Conservation (phyloP, 2,329 filamentous ascomycete genomes). For the Anthostomella pinea region DNA sequence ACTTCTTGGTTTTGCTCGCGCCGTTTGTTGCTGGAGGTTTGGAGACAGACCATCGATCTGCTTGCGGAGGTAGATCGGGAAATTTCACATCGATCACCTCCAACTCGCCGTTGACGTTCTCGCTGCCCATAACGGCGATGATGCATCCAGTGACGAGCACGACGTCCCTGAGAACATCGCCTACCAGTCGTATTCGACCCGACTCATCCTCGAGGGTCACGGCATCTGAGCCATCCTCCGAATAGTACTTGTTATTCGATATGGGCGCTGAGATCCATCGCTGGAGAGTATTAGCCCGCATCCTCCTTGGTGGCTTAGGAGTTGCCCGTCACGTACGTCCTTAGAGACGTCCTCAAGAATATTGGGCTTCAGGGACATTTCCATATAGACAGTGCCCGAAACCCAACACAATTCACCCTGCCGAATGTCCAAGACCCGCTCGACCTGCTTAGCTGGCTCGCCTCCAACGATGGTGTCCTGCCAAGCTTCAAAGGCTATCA, state of each 20-base stretch:
- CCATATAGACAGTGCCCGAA: constrained; percentile 91
- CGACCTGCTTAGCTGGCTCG: constrained; percentile 71
- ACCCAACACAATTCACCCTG: constrained; percentile 97
- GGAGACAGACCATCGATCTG: constrained; percentile 72
- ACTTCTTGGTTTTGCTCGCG: constrained; percentile 31
- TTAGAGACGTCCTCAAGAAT: constrained; percentile 93
- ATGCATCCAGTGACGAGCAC: constrained; percentile 90
- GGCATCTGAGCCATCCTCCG: constrained; percentile 57
- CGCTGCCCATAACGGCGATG: constrained; percentile 89
- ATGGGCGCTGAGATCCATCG: constrained; percentile 87
- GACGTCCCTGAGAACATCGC: constrained; percentile 62
- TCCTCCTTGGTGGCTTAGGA: background rate
- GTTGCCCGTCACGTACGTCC: constrained; percentile 57
- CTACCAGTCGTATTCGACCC: constrained; percentile 77
- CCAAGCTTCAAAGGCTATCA: constrained; percentile 74
- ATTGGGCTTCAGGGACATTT: constrained; percentile 93
- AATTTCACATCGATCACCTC: constrained; percentile 89
- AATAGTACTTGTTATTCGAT: constrained; percentile 72
- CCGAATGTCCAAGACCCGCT: constrained; percentile 89
- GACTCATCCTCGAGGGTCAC: constrained; percentile 96
- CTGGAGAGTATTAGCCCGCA: constrained; percentile 40
- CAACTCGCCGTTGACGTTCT: constrained; percentile 88
- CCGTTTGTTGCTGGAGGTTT: constrained; percentile 36
- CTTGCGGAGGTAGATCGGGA: constrained; percentile 80
- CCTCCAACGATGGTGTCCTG: constrained; percentile 72